Evolutionary conservation across 2,329 filamentous ascomycete genomes (phyloP).

Genomic region (Hymenoscyphus scutula): DNA sequence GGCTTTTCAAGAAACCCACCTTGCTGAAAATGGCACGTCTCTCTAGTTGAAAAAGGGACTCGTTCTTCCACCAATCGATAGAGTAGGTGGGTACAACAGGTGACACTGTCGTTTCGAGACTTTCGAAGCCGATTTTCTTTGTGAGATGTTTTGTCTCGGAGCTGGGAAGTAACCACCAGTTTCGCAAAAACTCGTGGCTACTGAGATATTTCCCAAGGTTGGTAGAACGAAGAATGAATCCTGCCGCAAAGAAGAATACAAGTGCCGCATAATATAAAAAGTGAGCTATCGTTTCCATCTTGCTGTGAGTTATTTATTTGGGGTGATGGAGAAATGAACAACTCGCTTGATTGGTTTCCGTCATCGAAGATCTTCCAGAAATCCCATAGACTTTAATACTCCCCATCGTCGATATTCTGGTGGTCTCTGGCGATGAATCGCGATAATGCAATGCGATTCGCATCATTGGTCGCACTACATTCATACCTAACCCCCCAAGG

Average conservation of each 20-base stretch:
- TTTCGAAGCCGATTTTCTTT: background rate
- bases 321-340: background rate
- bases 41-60: constrained; percentile 29
- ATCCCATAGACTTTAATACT: background rate
- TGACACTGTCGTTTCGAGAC: background rate
- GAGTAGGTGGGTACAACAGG: background rate
- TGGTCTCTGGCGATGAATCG: background rate
- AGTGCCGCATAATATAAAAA: background rate
- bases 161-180: background rate
- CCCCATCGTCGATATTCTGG: background rate
- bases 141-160: background rate
- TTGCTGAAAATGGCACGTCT: constrained; percentile 32
- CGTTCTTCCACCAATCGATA: constrained; percentile 26
- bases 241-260: background rate
- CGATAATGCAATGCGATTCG: background rate
- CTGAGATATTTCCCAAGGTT: background rate
- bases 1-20: constrained; percentile 16
- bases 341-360: background rate
- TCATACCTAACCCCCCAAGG: background rate
- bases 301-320: background rate
- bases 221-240: background rate
- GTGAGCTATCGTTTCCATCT: background rate
- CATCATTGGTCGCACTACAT: background rate
- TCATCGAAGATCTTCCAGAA: background rate
- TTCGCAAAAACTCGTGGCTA: background rate